A percentile compares a stretch with the other conserved stretches of the same genome.
These are phyloP conservation scores for Stagonosporopsis rhizophila DNA, from an alignment of 2,329 filamentous ascomycete species.

Conservation along the genomic window DNA sequence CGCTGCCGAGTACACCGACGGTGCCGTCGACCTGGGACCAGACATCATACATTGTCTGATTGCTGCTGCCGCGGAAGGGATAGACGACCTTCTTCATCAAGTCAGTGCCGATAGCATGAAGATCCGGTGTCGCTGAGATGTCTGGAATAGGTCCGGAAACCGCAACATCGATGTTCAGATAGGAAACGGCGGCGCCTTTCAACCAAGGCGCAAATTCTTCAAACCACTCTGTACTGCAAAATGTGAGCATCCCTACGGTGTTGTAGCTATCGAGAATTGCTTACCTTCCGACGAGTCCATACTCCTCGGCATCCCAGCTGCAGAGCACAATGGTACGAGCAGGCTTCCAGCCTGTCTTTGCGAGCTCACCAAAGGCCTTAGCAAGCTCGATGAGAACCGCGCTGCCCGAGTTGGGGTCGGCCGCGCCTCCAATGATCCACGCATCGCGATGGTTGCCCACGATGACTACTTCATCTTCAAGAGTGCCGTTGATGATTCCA, in stretches of 20 bases:
- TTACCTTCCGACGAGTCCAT: constrained; percentile 47
- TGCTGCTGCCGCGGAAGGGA: constrained; percentile 47
- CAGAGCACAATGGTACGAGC: constrained; percentile 57
- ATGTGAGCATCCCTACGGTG: constrained; percentile 1
- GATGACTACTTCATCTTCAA: constrained; percentile 62
- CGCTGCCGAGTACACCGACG: constrained; percentile 54
- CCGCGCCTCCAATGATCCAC: constrained; percentile 62
- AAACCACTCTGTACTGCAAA: constrained; percentile 56
- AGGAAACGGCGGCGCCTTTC: constrained; percentile 53
- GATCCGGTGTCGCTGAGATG: constrained; percentile 50
- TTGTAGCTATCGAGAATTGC: neutral
- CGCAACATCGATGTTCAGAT: constrained; percentile 61
- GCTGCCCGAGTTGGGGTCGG: constrained; percentile 60
- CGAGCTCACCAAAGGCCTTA: constrained; percentile 57
- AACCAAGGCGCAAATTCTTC: constrained; percentile 60
- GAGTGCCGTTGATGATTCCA: constrained; percentile 72
- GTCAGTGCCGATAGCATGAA: constrained; percentile 47
- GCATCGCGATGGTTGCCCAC: constrained; percentile 63
- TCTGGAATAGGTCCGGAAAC: constrained; percentile 53
- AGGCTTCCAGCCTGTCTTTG: constrained; percentile 60
- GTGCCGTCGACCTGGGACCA: constrained; percentile 50
- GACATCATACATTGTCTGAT: constrained; percentile 55
- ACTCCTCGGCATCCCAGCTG: constrained; percentile 55
- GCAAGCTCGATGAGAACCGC: constrained; percentile 59
- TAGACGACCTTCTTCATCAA: constrained; percentile 53